Evolutionary conservation across 2,329 filamentous ascomycete genomes (phyloP), one percentile per base, ranked within the genome.

Genomic region (Cercospora nicotianae): DNA sequence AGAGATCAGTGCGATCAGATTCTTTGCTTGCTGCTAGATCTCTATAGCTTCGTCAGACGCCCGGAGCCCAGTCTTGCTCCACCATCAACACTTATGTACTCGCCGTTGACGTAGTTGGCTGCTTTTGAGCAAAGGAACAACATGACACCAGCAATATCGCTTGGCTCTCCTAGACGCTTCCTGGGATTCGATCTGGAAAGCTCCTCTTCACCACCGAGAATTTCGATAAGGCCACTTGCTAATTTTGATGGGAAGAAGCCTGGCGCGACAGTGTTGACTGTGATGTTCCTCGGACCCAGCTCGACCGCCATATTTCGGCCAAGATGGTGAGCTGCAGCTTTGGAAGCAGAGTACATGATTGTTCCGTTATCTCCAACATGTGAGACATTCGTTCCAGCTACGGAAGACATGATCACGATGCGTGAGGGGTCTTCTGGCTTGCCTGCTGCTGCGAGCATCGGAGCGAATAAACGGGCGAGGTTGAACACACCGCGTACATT

Each of bases 401-500:
- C 87, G 39, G 90, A 93, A 5, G 90, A 90, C 0, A 93, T 96
- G 74, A 96, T 90, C 70, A 97, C 87, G 23, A 97, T 89, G 65
- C 93, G 85, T 26, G 89, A 88, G 0, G 94, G 93, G 70, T 92
- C 87, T 18, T 85, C 83, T 16, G 83, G 70, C 0, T 84, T 84
- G 1, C 87, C 91, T 8, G 83, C 81, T 75, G 84, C 84, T 75
- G 87, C 79, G 16, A 97, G 87, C 57, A 97, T 82, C 1, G 94
- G 93, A 10, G 90, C 86, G 77, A 97, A 94, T 2, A 73, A 53
- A 1, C 72, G 60, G 42, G 70, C 73, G 12, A 74, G 62, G 30
- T 74, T 74, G 81, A 97, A 97, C 31, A 97, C 92, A 75, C 89
- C 90, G 81, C 92, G 91, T 64, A 97, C 93, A 77, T 97, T 97